phyloP scores from a whole-genome alignment of 2,329 filamentous ascomycete species.

The Neofusicoccum sp. region DNA sequence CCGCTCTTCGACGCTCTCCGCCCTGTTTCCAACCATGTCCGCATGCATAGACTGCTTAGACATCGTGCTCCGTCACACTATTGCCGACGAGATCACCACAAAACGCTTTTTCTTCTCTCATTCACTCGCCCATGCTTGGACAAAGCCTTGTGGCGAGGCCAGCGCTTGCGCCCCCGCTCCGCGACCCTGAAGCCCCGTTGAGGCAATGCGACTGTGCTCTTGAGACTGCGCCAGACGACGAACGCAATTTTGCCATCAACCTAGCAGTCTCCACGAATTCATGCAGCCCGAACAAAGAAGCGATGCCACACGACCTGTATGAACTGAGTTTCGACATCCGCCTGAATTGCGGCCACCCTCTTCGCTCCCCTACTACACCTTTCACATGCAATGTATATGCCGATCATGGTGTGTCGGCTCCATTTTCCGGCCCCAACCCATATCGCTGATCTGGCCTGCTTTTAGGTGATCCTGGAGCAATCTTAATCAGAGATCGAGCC shows the following conservation, averaged over 20 bases:
- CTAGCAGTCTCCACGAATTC: neutral
- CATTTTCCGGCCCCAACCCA: too few species aligned
- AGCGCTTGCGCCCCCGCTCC: neutral
- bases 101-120: neutral
- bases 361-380: too few species aligned
- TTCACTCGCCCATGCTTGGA: neutral
- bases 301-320: neutral
- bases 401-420: neutral
- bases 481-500: neutral
- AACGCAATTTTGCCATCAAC: neutral
- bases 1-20: too few species aligned
- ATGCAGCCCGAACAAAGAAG: neutral
- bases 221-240: neutral
- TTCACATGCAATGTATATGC: neutral
- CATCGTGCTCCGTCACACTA: neutral
- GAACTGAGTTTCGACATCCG: neutral
- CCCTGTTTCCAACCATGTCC: neutral
- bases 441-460: neutral
- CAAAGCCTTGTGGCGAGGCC: neutral
- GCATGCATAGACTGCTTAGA: neutral
- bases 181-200: neutral
- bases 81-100: neutral
- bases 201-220: neutral
- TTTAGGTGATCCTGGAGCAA: neutral
- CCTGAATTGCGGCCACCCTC: neutral